These are phyloP conservation scores for Oryza rufipogon DNA, from an alignment of 176 grass and related monocot species.

Conservation along the genomic window DNA sequence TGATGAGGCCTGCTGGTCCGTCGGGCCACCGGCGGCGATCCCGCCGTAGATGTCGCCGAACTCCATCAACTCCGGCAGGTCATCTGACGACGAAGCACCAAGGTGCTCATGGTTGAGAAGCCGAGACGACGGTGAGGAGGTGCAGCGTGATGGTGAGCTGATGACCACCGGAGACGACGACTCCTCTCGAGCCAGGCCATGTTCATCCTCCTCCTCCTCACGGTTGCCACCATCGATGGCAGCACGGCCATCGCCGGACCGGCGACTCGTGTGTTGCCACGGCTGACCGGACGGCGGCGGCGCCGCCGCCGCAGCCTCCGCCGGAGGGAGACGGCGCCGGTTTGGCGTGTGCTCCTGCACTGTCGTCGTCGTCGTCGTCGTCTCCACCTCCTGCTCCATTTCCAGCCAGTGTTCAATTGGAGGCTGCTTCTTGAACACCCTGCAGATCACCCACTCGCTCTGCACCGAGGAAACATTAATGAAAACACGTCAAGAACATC, in stretches of 20 bases:
- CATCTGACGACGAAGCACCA: background rate
- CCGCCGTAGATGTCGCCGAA: background rate
- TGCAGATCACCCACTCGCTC: slow-evolving; percentile 56
- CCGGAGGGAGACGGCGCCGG: background rate
- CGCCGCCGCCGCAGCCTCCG: background rate
- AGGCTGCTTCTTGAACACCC: slow-evolving; percentile 39
- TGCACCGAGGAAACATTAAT: background rate
- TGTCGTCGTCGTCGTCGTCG: too few relatives aligned
- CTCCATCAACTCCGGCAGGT: slow-evolving; percentile 30
- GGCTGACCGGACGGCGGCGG: background rate
- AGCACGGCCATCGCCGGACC: background rate
- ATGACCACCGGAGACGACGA: background rate
- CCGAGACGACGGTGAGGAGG: slow-evolving; percentile 1
- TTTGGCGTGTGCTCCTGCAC: background rate
- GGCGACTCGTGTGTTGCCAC: background rate
- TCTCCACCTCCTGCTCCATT: slow-evolving; percentile 2
- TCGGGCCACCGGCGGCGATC: background rate
- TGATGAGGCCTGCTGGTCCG: background rate
- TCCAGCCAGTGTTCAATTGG: background rate
- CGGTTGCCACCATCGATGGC: too few relatives aligned
- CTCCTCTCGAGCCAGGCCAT: background rate
- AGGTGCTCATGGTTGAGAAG: background rate
- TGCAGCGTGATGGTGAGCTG: background rate
- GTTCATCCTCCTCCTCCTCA: background rate
- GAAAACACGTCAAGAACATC: background rate